Conservation (phyloP, 257 asterid genomes). For the Coffea eugenioides region DNA sequence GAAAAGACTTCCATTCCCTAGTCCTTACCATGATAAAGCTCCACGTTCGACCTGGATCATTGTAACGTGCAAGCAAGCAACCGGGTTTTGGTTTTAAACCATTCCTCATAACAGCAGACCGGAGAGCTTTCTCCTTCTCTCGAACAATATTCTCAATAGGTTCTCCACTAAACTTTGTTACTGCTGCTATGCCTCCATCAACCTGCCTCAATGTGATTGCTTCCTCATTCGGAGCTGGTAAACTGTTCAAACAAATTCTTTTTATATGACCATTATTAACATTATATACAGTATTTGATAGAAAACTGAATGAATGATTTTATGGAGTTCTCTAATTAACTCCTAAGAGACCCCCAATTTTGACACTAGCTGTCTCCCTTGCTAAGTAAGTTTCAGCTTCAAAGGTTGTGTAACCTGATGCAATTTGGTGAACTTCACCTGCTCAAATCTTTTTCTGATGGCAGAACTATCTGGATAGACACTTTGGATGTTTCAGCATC, state of each 20-base stretch:
- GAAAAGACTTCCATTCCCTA: background rate
- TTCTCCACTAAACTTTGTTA: conserved; percentile 74
- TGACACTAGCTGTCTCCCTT: background rate
- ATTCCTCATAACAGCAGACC: conserved; percentile 43
- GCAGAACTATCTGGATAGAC: conserved; percentile 80
- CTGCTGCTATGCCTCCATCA: conserved; percentile 86
- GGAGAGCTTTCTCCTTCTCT: conserved; percentile 59
- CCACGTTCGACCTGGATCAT: conserved; percentile 86
- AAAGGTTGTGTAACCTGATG: background rate
- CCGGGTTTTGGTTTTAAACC: conserved; percentile 60
- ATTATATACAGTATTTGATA: background rate
- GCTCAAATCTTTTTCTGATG: conserved; percentile 63
- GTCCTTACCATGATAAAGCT: conserved; percentile 62
- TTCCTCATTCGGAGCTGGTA: conserved; percentile 73
- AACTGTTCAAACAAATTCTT: conserved; percentile 36
- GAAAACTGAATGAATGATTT: background rate
- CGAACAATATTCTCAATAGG: conserved; percentile 59
- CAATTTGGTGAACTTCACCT: conserved; percentile 42
- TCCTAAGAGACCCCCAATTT: background rate
- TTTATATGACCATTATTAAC: conserved; percentile 10
- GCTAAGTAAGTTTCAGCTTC: background rate
- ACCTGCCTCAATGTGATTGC: conserved; percentile 58
- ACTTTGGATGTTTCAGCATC: conserved; percentile 54
- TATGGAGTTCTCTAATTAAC: background rate
- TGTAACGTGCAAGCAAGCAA: conserved; percentile 83